Base-by-base conservation (phyloP, 164 flowering plant genomes). In the Sedum album region DNA sequence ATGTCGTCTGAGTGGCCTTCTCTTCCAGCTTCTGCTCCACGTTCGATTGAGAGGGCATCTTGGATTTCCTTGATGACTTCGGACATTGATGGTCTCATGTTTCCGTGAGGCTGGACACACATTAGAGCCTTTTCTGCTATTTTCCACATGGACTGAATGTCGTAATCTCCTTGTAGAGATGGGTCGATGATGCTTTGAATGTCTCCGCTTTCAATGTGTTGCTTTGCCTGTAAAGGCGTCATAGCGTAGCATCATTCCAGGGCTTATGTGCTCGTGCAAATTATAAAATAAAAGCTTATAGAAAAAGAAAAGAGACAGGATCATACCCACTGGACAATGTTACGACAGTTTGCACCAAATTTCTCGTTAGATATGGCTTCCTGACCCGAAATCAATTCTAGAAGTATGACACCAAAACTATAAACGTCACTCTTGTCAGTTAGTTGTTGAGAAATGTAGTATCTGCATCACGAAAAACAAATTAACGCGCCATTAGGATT, bases 21-120 rank as follows among this genome's bases (percentile, higher is more conserved):
- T 76, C 83, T 76, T 10, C 65, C 70, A 0, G 76, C 82, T 64
- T 72, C 76, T 21, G 79, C 77, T 42, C 76, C 90, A 67, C 77
- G 86, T 73, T 95, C 97, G 23, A 95, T 90, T 11, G 77, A 63
- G 46, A 95, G 73, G 28, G 99, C 94, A 68, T 95, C 99, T 76
- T 95, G 97, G 57, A 95, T 89, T 75, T 95, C 97, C 78, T 95
- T 95, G n/a, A 92, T 84, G n/a, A 95, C 94, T 74, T 92, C 96
- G 20, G 97, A 92, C 13, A 95, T 95, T 20, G 97, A 82, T 25
- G 99, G 99, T 69, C 99, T 85, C 88, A 80, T 82, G 69, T 74
- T 73, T 18, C 96, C 96, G 62, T 89, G 89, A 21, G 96, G 84
- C 69, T 84, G 92, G 33, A 92, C 96, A 68, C 99, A 95, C 91